Evolutionary conservation across 805 yeast species (phyloP), one percentile per base, ranked within the genome.

Genomic region (Helenozyma rhizophorensis): DNA sequence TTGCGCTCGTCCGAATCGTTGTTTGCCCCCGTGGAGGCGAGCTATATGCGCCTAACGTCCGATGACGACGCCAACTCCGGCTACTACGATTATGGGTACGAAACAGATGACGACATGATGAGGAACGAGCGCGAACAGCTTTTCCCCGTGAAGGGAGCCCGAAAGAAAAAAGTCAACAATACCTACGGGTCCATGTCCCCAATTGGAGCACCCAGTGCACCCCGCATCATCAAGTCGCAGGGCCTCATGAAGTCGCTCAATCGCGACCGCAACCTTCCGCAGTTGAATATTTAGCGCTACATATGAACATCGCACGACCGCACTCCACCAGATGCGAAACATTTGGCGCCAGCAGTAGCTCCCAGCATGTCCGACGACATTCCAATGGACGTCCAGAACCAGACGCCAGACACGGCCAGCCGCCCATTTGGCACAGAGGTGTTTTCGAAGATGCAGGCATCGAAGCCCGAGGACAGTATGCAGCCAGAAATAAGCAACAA

Each of bases 31-130:
- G 35, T 43, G 7, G 59, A 50, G 18, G 40, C 63, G 2, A 59
- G 60, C 24, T 65, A 54, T 39, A 65, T 66, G 71, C 48, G 62
- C 17, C 63, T 66, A 14, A 44, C 56, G 0, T 54, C 56, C 15
- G 56, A 51, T 8, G 69, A 63, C 6, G 60, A 50, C 28, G 33
- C 30, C 13, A 27, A 23, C 2, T 31, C 41, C 1, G 37, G 35
- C 19, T 37, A 37, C 13, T 47, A 42, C 33, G 72, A 65, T 39
- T 41, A 59, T 19, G 71, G 71, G 4, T 66, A 66, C 40, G 72
- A 66, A 42, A 66, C 70, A 4, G 72, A 66, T 36, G 61, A 58
- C 23, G 72, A 65, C 40, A 51, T 55, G 42, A 34, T 54, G 15
- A 39, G 56, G 9, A 37, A 45, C 15, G 70, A 65, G 34, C 40